These are phyloP conservation scores for Pilasporangium apinafurcum DNA, from an alignment of 352 stramenopile species.

Conservation along the genomic window DNA sequence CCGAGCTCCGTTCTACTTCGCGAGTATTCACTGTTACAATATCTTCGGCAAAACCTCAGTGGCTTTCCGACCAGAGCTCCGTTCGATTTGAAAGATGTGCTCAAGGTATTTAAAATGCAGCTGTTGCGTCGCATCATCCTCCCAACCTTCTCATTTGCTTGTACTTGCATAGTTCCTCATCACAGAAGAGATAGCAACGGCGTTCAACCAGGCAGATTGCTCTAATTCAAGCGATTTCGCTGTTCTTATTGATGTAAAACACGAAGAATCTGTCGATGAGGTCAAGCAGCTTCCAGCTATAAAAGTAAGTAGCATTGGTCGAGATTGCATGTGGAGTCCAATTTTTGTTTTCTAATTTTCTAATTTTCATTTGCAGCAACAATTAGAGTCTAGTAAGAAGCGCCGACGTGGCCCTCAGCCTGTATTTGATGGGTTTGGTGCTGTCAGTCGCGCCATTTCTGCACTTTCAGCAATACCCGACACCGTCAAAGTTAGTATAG, in stretches of 20 bases:
- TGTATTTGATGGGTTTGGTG: constrained; percentile 72
- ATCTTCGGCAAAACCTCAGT: constrained; percentile 26
- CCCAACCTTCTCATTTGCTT: not conserved
- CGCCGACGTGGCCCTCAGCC: constrained; percentile 51
- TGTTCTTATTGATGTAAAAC: constrained; percentile 59
- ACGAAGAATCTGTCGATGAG: constrained; percentile 64
- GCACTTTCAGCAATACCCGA: constrained; percentile 36
- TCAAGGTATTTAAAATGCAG: constrained; percentile 47
- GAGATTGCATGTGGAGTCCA: not conserved
- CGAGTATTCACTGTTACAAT: constrained; percentile 66
- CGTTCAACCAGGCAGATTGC: constrained; percentile 45
- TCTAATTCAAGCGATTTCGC: constrained; percentile 54
- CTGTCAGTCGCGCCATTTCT: constrained; percentile 58
- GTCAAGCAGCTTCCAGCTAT: constrained; percentile 73
- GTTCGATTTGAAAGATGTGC: constrained; percentile 70
- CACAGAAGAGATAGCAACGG: constrained; percentile 28
- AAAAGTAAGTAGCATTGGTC: constrained; percentile 22
- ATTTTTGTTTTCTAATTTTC: not conserved
- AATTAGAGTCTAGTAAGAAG: constrained; percentile 59
- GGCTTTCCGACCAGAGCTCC: constrained; percentile 29
- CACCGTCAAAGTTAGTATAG: constrained; percentile 22
- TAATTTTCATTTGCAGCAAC: constrained; percentile 21
- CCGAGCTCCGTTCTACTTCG: constrained; percentile 70
- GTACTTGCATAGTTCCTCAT: constrained; percentile 28
- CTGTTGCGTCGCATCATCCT: not conserved